These are phyloP conservation scores for Trichoderma koningii DNA, from an alignment of 2,329 filamentous ascomycete species.

Conservation along the genomic window DNA sequence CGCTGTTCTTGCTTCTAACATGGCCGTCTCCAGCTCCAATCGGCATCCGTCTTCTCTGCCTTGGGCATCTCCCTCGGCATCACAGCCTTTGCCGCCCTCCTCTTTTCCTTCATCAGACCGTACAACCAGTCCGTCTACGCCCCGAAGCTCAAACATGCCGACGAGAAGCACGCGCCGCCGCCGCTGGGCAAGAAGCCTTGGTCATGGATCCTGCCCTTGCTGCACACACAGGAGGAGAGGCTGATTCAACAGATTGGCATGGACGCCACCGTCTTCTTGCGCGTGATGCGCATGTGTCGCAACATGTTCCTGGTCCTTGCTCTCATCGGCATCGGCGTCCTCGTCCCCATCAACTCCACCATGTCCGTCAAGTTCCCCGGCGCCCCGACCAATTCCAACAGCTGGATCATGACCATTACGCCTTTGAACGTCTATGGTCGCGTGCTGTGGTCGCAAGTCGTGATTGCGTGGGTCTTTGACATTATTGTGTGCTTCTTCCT, in stretches of 20 bases:
- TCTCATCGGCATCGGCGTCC: conserved; percentile 71
- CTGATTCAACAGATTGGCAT: conserved; percentile 82
- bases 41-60: conserved; percentile 70
- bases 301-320: conserved; percentile 80
- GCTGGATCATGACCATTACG: conserved; percentile 62
- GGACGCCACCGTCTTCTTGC: conserved; percentile 88
- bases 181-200: conserved; percentile 84
- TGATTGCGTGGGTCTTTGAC: conserved; percentile 67
- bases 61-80: conserved; percentile 77
- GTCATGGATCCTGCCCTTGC: conserved; percentile 79
- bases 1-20: background rate
- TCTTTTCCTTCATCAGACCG: conserved; percentile 87
- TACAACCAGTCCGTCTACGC: conserved; percentile 93
- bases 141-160: conserved; percentile 88
- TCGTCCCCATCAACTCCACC: conserved; percentile 77
- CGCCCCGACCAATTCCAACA: conserved; percentile 19
- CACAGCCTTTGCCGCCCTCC: conserved; percentile 70
- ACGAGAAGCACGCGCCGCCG: conserved; percentile 85
- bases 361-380: conserved; percentile 39
- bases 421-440: conserved; percentile 56
- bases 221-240: conserved; percentile 74
- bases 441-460: conserved; percentile 61
- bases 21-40: conserved; percentile 34
- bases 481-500: conserved; percentile 76
- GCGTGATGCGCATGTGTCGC: conserved; percentile 86